A percentile compares a stretch with the other conserved stretches of the same genome.
Conservation (phyloP, 78 protist species). For the Dictyostelium intermedium region DNA sequence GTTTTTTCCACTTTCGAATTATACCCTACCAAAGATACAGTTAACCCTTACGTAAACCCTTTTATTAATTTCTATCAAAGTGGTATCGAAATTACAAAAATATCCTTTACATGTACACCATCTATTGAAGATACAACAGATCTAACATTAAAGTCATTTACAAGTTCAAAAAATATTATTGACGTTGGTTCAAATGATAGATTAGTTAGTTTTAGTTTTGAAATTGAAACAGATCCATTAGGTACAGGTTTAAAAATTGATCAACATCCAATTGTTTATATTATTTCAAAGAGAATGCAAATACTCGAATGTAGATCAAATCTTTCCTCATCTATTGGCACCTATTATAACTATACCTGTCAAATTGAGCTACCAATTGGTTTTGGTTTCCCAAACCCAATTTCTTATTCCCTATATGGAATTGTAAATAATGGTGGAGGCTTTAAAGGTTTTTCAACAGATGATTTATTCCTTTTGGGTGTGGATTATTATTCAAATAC, state of each 20-base stretch:
- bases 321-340: neutral
- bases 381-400: neutral
- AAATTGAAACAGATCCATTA: neutral
- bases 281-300: neutral
- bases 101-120: neutral
- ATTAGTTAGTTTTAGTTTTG: neutral
- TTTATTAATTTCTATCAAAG: neutral
- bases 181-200: slow-evolving; percentile 2
- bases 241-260: neutral
- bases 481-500: neutral
- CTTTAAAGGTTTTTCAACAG: neutral
- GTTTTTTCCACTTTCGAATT: neutral
- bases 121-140: neutral
- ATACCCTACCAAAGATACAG: neutral
- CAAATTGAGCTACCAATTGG: neutral
- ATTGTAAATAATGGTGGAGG: neutral
- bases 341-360: neutral
- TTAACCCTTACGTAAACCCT: neutral
- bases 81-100: neutral
- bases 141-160: neutral
- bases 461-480: neutral
- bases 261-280: neutral
- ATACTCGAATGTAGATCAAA: neutral
- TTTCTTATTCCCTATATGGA: neutral
- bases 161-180: neutral